A percentile compares a stretch with the other conserved stretches of the same genome.
Evolutionary conservation across 2,329 filamentous ascomycete genomes (phyloP).

Genomic region (Cordyceps javanica): DNA sequence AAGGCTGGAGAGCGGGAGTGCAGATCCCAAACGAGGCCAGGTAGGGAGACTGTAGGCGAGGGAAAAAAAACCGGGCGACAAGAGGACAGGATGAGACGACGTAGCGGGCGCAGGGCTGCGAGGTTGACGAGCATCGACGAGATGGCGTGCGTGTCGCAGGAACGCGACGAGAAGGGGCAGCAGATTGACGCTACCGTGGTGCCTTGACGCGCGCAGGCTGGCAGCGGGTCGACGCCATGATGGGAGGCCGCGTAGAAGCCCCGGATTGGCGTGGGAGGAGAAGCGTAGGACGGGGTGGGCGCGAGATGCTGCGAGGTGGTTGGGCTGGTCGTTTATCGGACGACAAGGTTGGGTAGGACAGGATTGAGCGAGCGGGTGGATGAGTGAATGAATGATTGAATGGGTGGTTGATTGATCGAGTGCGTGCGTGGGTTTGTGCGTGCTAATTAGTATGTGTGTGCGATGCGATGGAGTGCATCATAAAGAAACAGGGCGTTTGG

Average conservation of each 20-base stretch:
- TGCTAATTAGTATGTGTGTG: no score
- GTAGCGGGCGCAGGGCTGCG: background rate
- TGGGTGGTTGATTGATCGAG: no score
- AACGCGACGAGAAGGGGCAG: background rate
- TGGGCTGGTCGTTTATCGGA: background rate
- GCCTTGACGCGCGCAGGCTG: background rate
- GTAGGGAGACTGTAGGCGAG: no score
- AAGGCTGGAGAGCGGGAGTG: background rate
- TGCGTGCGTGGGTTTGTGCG: no score
- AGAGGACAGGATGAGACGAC: background rate
- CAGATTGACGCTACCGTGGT: background rate
- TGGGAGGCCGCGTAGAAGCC: background rate
- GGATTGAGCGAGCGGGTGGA: background rate
- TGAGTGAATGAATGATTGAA: no score
- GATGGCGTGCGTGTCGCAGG: slow-evolving; percentile 4
- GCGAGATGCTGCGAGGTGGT: background rate
- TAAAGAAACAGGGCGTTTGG: background rate
- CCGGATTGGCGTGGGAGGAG: background rate
- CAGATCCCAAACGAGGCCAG: background rate
- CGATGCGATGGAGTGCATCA: background rate
- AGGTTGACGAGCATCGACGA: background rate
- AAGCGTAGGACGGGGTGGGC: background rate
- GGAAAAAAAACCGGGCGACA: background rate
- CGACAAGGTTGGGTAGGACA: background rate
- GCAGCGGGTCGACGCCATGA: background rate